These are phyloP conservation scores for Bryoerythrophyllum caledonicum DNA, from an alignment of 225 moss, liverwort and hornwort species.

Conservation along the genomic window DNA sequence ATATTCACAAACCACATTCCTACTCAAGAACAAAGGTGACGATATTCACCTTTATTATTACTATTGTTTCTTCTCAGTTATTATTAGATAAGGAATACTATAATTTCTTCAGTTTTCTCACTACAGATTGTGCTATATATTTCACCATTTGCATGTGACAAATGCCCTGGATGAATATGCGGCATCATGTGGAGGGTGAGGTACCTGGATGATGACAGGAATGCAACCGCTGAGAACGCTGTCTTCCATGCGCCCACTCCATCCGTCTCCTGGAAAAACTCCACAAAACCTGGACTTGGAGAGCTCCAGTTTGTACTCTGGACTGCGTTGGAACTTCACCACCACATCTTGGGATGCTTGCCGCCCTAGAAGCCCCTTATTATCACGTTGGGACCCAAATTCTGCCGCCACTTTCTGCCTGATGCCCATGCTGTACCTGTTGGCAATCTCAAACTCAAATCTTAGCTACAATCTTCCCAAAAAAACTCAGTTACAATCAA, in stretches of 20 bases:
- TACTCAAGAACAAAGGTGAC: too few species aligned
- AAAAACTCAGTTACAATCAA: neutral
- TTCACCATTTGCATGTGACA: too few species aligned
- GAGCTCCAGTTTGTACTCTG: constrained; percentile 47
- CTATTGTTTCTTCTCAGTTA: too few species aligned
- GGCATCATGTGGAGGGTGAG: neutral
- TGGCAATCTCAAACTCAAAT: constrained; percentile 5
- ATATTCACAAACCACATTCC: too few species aligned
- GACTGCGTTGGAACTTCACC: constrained; percentile 33
- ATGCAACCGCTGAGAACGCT: constrained; percentile 75
- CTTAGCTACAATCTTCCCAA: too few species aligned
- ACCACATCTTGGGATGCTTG: constrained; percentile 56
- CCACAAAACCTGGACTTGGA: constrained; percentile 73
- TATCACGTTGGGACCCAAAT: constrained; percentile 52
- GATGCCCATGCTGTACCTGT: constrained; percentile 83
- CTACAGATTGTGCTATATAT: neutral
- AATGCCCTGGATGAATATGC: too few species aligned
- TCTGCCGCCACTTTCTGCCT: constrained; percentile 62
- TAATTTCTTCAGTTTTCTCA: too few species aligned
- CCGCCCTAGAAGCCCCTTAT: constrained; percentile 40
- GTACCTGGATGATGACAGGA: constrained; percentile 75
- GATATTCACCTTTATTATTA: too few species aligned
- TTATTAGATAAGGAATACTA: too few species aligned
- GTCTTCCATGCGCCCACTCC: constrained; percentile 88
- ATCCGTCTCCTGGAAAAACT: constrained; percentile 82